phyloP scores from a whole-genome alignment of 352 stramenopile species.

The Phytophthora boehmeriae region DNA sequence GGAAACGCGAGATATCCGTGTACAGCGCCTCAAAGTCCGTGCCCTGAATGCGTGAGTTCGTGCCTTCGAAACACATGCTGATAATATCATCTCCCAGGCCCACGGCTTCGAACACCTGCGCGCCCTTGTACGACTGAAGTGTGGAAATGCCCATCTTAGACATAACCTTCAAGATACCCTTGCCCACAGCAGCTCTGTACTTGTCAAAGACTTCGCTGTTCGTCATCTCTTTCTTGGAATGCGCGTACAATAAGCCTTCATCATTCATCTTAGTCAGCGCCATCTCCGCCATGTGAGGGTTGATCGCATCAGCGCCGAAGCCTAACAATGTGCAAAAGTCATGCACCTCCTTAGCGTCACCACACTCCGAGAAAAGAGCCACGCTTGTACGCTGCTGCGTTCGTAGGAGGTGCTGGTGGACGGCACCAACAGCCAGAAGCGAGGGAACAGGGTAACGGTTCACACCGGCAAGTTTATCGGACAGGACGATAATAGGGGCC shows the following conservation, averaged over 20 bases:
- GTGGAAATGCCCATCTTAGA: conserved; percentile 98
- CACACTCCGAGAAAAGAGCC: conserved; percentile 94
- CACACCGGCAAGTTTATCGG: conserved; percentile 89
- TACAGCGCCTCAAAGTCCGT: conserved; percentile 96
- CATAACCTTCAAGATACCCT: conserved; percentile 80
- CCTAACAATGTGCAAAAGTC: conserved; percentile 94
- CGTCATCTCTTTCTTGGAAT: conserved; percentile 56
- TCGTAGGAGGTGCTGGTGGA: conserved; percentile 96
- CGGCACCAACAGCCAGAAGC: conserved; percentile 93
- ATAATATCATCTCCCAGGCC: conserved; percentile 94
- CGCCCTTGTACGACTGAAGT: conserved; percentile 95
- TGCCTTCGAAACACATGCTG: conserved; percentile 86
- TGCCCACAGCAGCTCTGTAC: conserved; percentile 69
- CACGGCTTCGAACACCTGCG: conserved; percentile 97
- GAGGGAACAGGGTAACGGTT: conserved; percentile 93
- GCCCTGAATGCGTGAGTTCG: conserved; percentile 90
- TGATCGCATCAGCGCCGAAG: conserved; percentile 95
- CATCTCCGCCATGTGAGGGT: conserved; percentile 96
- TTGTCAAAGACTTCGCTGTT: conserved; percentile 71
- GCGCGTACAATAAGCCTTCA: conserved; percentile 85
- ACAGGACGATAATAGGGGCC: conserved; percentile 90
- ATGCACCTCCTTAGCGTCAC: conserved; percentile 96
- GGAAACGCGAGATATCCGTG: conserved; percentile 93
- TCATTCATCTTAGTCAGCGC: conserved; percentile 95
- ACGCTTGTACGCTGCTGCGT: conserved; percentile 91